Conservation (phyloP, 2,329 filamentous ascomycete genomes). For the Byssoonygena ceratinophila region DNA sequence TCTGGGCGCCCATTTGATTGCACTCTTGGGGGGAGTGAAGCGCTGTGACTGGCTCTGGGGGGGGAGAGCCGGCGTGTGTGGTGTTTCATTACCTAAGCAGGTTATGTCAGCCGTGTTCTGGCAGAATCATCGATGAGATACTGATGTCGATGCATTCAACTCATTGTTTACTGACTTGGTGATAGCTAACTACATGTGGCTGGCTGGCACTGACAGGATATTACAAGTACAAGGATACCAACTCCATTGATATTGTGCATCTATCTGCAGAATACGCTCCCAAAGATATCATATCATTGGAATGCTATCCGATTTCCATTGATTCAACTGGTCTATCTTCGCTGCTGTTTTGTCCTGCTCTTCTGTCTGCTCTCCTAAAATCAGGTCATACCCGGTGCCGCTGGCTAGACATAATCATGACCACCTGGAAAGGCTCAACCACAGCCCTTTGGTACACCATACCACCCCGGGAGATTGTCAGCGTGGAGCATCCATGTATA, state of each 20-base stretch:
- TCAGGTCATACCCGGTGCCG: background rate
- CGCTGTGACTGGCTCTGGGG: too few species aligned
- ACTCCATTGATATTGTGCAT: too few species aligned
- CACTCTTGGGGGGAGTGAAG: background rate
- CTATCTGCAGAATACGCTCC: too few species aligned
- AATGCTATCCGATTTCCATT: background rate
- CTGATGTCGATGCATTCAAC: too few species aligned
- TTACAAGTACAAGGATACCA: too few species aligned
- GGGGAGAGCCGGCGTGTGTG: too few species aligned
- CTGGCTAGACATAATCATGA: background rate
- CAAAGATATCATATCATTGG: too few species aligned
- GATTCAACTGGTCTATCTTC: too few species aligned
- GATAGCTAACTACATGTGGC: too few species aligned
- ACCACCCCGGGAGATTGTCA: constrained; percentile 45
- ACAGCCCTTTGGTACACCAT: constrained; percentile 43
- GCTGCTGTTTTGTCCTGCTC: too few species aligned
- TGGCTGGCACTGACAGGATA: too few species aligned
- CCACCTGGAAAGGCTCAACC: constrained; percentile 8
- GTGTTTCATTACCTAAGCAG: constrained; percentile 1
- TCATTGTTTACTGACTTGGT: background rate
- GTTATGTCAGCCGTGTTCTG: background rate
- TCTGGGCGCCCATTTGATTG: background rate
- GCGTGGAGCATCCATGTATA: constrained; percentile 58
- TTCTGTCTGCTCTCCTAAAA: too few species aligned
- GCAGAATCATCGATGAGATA: background rate